A percentile compares a stretch with the other conserved stretches of the same genome.
These are phyloP conservation scores for Podaxis sp. DNA, from an alignment of 768 basidiomycete species.

Conservation along the genomic window DNA sequence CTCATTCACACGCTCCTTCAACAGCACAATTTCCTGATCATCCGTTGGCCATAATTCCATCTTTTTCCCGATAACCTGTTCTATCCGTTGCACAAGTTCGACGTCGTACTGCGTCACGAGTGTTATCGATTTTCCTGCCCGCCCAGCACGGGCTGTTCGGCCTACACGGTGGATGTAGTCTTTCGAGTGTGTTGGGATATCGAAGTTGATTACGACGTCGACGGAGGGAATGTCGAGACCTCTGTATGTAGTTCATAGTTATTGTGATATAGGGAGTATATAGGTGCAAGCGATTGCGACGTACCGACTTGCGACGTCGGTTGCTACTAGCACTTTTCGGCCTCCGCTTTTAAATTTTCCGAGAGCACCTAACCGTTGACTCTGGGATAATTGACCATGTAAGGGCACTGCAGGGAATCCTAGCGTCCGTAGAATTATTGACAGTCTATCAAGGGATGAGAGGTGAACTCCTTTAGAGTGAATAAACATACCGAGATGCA, in stretches of 20 bases:
- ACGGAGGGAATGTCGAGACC: constrained; percentile 96
- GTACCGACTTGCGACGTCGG: constrained; percentile 91
- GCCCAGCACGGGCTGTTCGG: constrained; percentile 95
- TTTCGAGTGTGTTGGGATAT: constrained; percentile 96
- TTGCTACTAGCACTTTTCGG: constrained; percentile 89
- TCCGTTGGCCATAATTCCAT: constrained; percentile 87
- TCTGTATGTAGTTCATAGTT: constrained; percentile 29
- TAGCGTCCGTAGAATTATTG: constrained; percentile 84
- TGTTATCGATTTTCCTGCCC: constrained; percentile 95
- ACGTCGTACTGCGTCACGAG: constrained; percentile 98
- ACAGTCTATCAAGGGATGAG: constrained; percentile 44
- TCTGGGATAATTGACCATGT: constrained; percentile 93
- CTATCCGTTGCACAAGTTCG: constrained; percentile 92
- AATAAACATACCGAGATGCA: constrained; percentile 58
- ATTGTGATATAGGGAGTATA: not conserved
- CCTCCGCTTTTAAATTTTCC: constrained; percentile 95
- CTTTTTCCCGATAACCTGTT: constrained; percentile 87
- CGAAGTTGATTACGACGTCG: constrained; percentile 96
- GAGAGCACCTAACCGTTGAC: constrained; percentile 86
- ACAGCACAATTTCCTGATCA: constrained; percentile 80
- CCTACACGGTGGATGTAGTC: constrained; percentile 99
- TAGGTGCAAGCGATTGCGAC: constrained; percentile 19
- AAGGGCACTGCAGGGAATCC: constrained; percentile 95
- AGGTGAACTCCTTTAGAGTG: not conserved
- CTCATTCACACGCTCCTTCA: constrained; percentile 87